Percentiles rank a stretch among this genome's conserved stretches.
Evolutionary conservation across 352 stramenopile genomes (phyloP).

Genomic region (Pythium dissotocum): DNA sequence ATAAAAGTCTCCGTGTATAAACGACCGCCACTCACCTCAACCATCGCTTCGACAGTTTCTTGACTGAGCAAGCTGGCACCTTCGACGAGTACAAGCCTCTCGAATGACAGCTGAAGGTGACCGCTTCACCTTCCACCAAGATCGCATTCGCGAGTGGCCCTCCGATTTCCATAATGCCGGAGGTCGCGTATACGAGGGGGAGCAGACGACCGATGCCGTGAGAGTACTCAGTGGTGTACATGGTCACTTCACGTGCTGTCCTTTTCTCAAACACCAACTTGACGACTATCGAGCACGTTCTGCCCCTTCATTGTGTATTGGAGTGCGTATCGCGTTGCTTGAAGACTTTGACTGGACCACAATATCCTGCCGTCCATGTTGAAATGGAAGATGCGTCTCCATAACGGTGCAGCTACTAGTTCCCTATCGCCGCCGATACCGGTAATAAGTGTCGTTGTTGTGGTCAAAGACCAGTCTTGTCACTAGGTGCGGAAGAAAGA

Average conservation of each 20-base stretch:
- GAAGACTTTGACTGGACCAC: conserved; percentile 18
- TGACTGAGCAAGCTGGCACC: conserved; percentile 23
- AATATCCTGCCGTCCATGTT: conserved; percentile 32
- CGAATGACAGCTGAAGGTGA: conserved; percentile 29
- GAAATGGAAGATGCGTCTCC: conserved; percentile 32
- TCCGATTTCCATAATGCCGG: conserved; percentile 31
- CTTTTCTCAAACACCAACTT: conserved; percentile 23
- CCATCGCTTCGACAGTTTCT: conserved; percentile 11
- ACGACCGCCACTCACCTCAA: conserved; percentile 1
- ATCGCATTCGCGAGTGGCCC: conserved; percentile 28
- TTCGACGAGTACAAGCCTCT: conserved; percentile 24
- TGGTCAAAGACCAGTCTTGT: neutral
- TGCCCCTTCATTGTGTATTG: conserved; percentile 33
- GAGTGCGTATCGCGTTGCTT: conserved; percentile 27
- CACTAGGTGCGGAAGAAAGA: conserved; percentile 28
- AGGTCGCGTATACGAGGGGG: conserved; percentile 22
- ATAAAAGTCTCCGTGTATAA: conserved; percentile 27
- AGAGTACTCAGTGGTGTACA: conserved; percentile 3
- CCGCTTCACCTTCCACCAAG: conserved; percentile 23
- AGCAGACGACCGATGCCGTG: conserved; percentile 26
- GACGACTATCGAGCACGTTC: conserved; percentile 30
- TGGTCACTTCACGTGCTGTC: conserved; percentile 8
- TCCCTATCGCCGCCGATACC: conserved; percentile 18
- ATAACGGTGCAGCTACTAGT: conserved; percentile 34
- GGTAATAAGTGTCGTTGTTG: conserved; percentile 23